Evolutionary conservation across 2,329 filamentous ascomycete species (phyloP), one percentile per base, ranked within the genome.

Genomic region (Ceratocystis cubensis): DNA sequence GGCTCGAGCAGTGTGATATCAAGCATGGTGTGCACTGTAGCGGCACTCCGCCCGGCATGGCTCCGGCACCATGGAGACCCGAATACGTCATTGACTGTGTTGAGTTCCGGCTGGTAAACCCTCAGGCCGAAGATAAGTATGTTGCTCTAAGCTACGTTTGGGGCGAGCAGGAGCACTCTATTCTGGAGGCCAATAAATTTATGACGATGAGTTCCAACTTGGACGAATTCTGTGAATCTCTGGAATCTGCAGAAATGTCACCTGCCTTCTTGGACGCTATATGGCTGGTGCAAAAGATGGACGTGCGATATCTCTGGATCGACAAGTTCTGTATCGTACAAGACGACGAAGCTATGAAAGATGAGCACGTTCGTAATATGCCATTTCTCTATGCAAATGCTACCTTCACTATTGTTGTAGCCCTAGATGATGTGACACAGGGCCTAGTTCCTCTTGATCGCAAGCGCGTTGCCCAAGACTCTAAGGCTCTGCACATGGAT

Each of bases 81-180:
- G 69, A 72, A 30, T 78, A 75, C 72, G 75, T 79, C 61, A 74
- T 79, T 66, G 77, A 79, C 67, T 74, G 74, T 13, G 73, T 76
- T 41, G 75, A 78, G 56, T 73, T 74, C 5, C 71, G 75, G 59
- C 71, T 79, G 25, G 76, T 79, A 5, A 73, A 72, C 17, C 72
- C 76, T 15, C 73, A 74, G n/a, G 73, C 75, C 1, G 71, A 71
- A 8, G 76, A 79, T 61, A 72, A 76, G 44, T 80, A 79, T 63
- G 70, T 78, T 3, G 76, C 78, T n/a, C 73, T 80, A 28, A 79
- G 78, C 72, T 80, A 80, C 69, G 77, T 79, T 44, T 78, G 76
- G 73, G 70, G 70, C 3, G 69, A 66, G 33, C 73, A 73, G n/a
- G 71, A 69, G 30, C 71, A 71, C 15, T 62, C 63, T 15, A 45